A percentile compares a stretch with the other conserved stretches of the same genome.
These are phyloP conservation scores for Melaleuca alternifolia DNA, from an alignment of 345 rosid genomes.

Conservation along the genomic window DNA sequence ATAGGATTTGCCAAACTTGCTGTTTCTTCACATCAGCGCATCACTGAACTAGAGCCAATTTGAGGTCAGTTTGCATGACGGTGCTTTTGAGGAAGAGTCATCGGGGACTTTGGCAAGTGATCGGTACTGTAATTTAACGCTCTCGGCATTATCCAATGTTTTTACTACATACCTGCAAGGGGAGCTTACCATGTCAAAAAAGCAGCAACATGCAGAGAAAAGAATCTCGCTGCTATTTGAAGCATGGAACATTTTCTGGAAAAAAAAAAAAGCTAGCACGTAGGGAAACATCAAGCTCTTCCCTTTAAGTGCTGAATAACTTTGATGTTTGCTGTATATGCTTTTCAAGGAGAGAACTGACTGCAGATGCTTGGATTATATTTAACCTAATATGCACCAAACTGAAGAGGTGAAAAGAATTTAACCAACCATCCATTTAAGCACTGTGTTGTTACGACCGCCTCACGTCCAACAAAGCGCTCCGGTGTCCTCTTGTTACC, in stretches of 20 bases:
- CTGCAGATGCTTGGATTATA: background rate
- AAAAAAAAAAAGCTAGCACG: background rate
- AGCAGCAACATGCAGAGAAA: background rate
- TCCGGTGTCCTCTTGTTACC: slow-evolving; percentile 95
- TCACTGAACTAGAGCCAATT: background rate
- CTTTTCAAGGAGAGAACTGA: background rate
- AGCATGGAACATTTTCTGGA: background rate
- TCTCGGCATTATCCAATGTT: slow-evolving; percentile 85
- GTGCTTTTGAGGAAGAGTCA: slow-evolving; percentile 24
- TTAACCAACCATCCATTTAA: slow-evolving; percentile 82
- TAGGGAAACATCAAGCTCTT: background rate
- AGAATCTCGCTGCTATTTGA: background rate
- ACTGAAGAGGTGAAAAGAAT: background rate
- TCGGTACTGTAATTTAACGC: slow-evolving; percentile 83
- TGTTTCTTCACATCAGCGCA: background rate
- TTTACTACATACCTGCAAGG: slow-evolving; percentile 77
- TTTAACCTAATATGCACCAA: background rate
- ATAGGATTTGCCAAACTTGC: background rate
- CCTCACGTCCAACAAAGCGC: slow-evolving; percentile 90
- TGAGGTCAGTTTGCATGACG: slow-evolving; percentile 31
- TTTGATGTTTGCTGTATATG: background rate
- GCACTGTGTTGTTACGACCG: slow-evolving; percentile 89
- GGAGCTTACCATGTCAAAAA: background rate
- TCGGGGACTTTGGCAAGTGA: slow-evolving; percentile 68
- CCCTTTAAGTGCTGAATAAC: background rate